A percentile compares a stretch with the other conserved stretches of the same genome.
phyloP scores from a whole-genome alignment of 139 green algal genomes.

The Coelastrella sp. region DNA sequence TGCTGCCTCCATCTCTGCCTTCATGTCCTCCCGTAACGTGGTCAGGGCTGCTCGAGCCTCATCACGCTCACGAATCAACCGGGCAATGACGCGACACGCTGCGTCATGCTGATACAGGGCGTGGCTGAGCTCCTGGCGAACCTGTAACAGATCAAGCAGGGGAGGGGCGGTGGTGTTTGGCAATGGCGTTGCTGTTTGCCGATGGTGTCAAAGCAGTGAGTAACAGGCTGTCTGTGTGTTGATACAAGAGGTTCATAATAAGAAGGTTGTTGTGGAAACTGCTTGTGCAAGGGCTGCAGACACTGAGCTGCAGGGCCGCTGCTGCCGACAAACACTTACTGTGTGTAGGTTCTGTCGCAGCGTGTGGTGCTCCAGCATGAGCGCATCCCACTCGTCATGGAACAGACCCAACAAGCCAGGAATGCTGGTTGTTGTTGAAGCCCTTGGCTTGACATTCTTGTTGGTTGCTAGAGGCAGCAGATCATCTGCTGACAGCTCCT shows the following conservation, averaged over 20 bases:
- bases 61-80: constrained; percentile 86
- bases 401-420: constrained; percentile 93
- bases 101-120: constrained; percentile 98
- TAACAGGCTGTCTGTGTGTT: no score
- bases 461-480: constrained; percentile 76
- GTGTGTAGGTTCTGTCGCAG: constrained; percentile 83
- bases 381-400: constrained; percentile 97
- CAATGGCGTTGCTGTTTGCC: background rate
- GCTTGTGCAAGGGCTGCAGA: no score
- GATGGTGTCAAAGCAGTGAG: no score
- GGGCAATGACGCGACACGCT: constrained; percentile 90
- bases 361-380: constrained; percentile 91
- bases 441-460: constrained; percentile 87
- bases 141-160: background rate
- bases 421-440: constrained; percentile 86
- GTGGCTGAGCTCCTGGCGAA: constrained; percentile 90
- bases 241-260: no score
- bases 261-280: no score
- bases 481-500: constrained; percentile 83
- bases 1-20: constrained; percentile 23
- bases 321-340: constrained; percentile 27
- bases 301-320: background rate
- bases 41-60: constrained; percentile 68
- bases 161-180: background rate
- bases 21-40: constrained; percentile 40